phyloP scores from a whole-genome alignment of 129 eudicot species.

The Oenanthe sinensis region DNA sequence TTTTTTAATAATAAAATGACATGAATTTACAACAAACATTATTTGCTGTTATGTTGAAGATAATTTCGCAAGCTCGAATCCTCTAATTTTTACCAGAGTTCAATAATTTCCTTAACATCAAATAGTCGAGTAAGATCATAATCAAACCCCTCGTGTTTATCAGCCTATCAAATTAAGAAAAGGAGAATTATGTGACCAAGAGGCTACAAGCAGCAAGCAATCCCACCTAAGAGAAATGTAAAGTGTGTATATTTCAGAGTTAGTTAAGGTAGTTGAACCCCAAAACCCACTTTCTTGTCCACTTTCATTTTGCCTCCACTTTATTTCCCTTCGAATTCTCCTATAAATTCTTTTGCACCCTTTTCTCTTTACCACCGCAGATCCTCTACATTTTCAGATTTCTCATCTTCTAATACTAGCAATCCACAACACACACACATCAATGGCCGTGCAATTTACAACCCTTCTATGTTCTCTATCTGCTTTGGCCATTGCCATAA shows the following conservation, averaged over 20 bases:
- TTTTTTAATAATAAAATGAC: too few species aligned
- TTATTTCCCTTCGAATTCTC: conserved; percentile 12
- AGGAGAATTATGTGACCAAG: background rate
- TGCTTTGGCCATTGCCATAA: conserved; percentile 21
- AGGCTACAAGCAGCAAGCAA: conserved; percentile 14
- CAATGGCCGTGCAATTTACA: conserved; percentile 12
- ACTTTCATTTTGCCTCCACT: conserved; percentile 7
- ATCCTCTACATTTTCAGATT: conserved; percentile 5
- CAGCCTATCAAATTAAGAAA: background rate
- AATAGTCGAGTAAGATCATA: background rate
- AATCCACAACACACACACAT: background rate
- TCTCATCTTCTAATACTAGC: background rate
- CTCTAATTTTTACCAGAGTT: too few species aligned
- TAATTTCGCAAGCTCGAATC: background rate
- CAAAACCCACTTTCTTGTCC: conserved; percentile 23
- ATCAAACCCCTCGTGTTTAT: background rate
- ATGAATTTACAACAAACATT: background rate
- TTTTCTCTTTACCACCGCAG: conserved; percentile 22
- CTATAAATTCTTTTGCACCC: conserved; percentile 26
- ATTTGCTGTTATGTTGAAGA: background rate
- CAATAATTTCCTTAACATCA: too few species aligned
- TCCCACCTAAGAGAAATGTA: conserved; percentile 20
- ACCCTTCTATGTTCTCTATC: conserved; percentile 19
- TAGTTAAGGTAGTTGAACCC: conserved; percentile 66
- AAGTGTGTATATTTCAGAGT: conserved; percentile 6